These are phyloP conservation scores for Magnusiomyces suaveolens DNA, from an alignment of 1,139 yeast species.

Conservation along the genomic window DNA sequence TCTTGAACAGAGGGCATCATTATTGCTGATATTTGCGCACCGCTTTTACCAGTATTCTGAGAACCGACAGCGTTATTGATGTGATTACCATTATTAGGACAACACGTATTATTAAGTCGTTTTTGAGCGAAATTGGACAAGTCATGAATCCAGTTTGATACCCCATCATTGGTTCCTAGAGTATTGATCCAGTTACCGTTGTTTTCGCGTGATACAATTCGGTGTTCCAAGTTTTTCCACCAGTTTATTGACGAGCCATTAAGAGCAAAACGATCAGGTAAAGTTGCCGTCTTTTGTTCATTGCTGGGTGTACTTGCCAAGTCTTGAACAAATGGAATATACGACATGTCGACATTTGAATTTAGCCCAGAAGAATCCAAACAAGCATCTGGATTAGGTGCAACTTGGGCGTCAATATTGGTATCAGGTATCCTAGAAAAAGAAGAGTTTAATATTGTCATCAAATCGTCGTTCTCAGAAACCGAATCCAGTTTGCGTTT, in stretches of 20 bases:
- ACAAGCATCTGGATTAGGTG: neutral
- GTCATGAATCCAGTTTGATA: slow-evolving; percentile 3
- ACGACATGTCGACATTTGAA: neutral
- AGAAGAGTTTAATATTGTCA: neutral
- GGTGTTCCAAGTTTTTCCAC: slow-evolving; percentile 3
- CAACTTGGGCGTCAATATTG: neutral
- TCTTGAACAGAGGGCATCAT: neutral
- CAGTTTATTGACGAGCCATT: neutral
- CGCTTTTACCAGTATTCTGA: neutral
- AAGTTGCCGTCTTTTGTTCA: neutral
- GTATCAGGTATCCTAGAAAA: neutral
- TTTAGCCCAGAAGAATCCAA: neutral
- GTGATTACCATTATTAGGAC: neutral
- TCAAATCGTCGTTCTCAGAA: neutral
- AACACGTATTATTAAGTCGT: neutral
- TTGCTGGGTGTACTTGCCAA: neutral
- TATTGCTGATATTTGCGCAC: too few species aligned
- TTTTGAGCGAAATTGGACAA: neutral
- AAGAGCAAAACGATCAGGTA: neutral
- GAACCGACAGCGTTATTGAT: neutral
- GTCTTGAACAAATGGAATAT: neutral
- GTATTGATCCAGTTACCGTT: neutral
- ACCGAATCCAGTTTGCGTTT: neutral
- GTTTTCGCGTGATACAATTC: neutral
- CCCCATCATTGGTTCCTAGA: neutral